Base-by-base conservation (phyloP, 2,329 filamentous ascomycete species). In the Arthrobotrys pseudoclavata region DNA sequence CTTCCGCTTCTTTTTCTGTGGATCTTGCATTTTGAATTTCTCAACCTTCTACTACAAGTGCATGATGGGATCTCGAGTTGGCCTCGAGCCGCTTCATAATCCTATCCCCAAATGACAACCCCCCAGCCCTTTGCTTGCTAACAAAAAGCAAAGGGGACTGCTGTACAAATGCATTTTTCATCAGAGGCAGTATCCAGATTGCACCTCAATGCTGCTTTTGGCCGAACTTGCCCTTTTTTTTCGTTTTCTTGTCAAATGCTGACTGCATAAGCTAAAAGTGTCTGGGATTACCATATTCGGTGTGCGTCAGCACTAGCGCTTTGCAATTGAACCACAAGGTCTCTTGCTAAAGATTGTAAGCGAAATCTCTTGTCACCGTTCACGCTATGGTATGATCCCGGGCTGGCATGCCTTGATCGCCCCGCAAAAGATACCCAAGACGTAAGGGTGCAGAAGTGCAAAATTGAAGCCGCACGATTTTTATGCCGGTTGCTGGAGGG, bases 281-380 rank as follows among this genome's bases (percentile, higher is more conserved):
- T 69, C 72, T 69, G 66, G 72, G 72, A 70, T 76, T 76, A 76
- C 72, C 72, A 66, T 40, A 76, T 76, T 76, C 72, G 72, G 72
- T 45, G 72, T 76, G 72, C 60, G 72, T 76, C 72, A 76, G 72
- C 72, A 76, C 72, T 76, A 76, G 66, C 72, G 72, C 42, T 70
- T 70, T 69, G 37, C 37, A 40, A 40, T 40, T 40, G 60, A 69
- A 75, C 63, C 63, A 70, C 63, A 66, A 76, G 31, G 22, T 63
- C 31, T 72, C 40, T 55, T 74, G 34, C 55, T 60, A 29, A 26
- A 34, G 31, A 52, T 55, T 26, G 50, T 75, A 69, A 62, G 63
- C 70, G 63, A 63, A 40, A 22, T 31, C 40, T 69, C 57, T 67
- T 64, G 61, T 74, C 18, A 48, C 26, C 15, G 47, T 60, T 26